A percentile compares a stretch with the other conserved stretches of the same genome.
These are phyloP conservation scores for Scheffersomyces lignicola DNA, from an alignment of 1,139 yeast species.

Conservation along the genomic window DNA sequence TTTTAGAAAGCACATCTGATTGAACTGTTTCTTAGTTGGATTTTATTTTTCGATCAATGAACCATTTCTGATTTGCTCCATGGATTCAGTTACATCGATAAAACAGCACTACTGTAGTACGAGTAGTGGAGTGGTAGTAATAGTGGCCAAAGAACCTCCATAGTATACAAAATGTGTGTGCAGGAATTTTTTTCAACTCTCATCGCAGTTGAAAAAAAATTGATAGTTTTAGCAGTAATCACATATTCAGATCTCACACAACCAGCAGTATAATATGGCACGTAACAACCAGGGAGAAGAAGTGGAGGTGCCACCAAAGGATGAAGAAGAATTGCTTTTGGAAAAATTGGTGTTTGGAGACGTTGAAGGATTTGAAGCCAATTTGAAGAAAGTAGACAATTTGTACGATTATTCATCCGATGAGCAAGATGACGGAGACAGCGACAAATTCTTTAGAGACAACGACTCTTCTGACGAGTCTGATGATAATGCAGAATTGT, in stretches of 20 bases:
- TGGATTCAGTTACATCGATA: too few species aligned
- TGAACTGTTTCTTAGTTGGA: background rate
- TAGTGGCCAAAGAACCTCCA: too few species aligned
- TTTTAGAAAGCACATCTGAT: background rate
- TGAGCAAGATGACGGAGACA: slow-evolving; percentile 30
- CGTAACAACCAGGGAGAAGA: slow-evolving; percentile 27
- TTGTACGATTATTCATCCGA: slow-evolving; percentile 52
- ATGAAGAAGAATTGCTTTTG: slow-evolving; percentile 74
- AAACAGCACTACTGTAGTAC: too few species aligned
- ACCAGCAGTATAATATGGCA: too few species aligned
- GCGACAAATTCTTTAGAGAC: slow-evolving; percentile 12
- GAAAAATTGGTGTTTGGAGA: slow-evolving; percentile 93
- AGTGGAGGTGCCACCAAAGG: slow-evolving; percentile 62
- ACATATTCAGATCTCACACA: too few species aligned
- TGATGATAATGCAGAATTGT: slow-evolving; percentile 29
- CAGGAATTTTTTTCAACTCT: too few species aligned
- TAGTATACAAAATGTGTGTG: too few species aligned
- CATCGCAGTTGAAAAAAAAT: too few species aligned
- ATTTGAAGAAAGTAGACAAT: slow-evolving; percentile 59
- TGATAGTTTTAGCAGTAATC: too few species aligned
- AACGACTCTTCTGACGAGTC: slow-evolving; percentile 12
- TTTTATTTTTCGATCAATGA: too few species aligned
- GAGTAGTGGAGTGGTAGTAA: too few species aligned
- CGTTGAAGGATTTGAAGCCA: slow-evolving; percentile 69
- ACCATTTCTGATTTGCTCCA: too few species aligned